Evolutionary conservation across 176 grass and related monocot species (phyloP), one percentile per base, ranked within the genome.

Genomic region (Rhynchospora breviuscula): DNA sequence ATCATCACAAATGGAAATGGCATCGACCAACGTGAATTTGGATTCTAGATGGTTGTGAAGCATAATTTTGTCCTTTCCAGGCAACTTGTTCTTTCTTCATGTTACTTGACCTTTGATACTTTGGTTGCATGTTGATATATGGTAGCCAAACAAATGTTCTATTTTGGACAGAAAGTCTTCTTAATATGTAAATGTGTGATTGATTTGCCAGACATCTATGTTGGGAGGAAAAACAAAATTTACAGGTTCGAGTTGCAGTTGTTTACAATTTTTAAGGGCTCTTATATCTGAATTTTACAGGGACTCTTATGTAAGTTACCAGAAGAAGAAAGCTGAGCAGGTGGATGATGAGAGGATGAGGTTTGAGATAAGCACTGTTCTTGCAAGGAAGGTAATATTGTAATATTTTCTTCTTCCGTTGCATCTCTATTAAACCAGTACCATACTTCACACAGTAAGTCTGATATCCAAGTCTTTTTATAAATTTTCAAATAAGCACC

Each of bases 351-450:
- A 89, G 60, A 95, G 95, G 56, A 54, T 98, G n/a, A 91, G 87
- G 64, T 98, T 98, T 80, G 95, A 98, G 68, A 81, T 98, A 58
- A 93, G 85, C 85, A 98, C 95, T n/a, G 87, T 95, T 88, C 92
- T 93, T 65, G 89, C 89, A 11, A 91, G 85, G 79, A 90, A 98
- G 95, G 95, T 98, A 91, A 84, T 54, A 6, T 18, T 44, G 57
- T 33, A 81, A 29, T 56, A 53, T 56, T 9, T 12, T 77, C 45
- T 77, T 52, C 7, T 56, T 56, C 29, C 31, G 23, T 54, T 77
- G 13, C 49, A 17, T 77, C 48, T 56, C 21, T 77, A 56, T 56
- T 40, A 22, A 54, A 77, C 48, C 7, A 29, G 72, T 56, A 17
- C 22, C 72, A 77, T 51, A 75, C 21, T 52, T 51, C 21, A 12